Conservation (phyloP, 1,284 basidiomycete species). For the Rhodotorula sp. region DNA sequence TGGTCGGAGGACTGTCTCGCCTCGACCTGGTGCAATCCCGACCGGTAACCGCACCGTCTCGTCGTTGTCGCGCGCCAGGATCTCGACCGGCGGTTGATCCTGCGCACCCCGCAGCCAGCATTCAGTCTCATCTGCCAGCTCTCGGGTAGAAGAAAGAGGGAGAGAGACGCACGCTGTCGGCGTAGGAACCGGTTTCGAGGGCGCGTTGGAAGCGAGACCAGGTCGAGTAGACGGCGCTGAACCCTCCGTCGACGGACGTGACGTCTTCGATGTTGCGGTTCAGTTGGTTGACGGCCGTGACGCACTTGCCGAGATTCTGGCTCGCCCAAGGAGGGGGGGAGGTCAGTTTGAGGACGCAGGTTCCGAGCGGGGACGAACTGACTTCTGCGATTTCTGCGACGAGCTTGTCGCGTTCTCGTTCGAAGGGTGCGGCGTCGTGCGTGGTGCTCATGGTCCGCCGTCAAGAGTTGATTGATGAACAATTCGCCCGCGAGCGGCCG, state of each 20-base stretch:
- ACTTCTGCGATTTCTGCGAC: constrained; percentile 40
- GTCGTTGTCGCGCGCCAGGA: constrained; percentile 19
- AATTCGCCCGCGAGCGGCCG: not conserved
- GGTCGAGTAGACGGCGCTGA: constrained; percentile 31
- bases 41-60: constrained; percentile 15
- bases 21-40: constrained; percentile 27
- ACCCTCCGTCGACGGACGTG: constrained; percentile 24
- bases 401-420: constrained; percentile 33
- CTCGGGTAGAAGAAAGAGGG: too few species aligned
- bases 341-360: not conserved
- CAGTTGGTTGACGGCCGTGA: constrained; percentile 31
- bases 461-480: not conserved
- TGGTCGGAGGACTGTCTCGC: constrained; percentile 10
- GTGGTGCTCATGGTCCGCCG: constrained; percentile 3
- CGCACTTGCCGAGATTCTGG: constrained; percentile 34
- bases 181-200: constrained; percentile 17
- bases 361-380: not conserved
- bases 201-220: constrained; percentile 37
- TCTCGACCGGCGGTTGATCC: constrained; percentile 4
- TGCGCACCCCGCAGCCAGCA: not conserved
- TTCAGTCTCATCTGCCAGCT: not conserved
- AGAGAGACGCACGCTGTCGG: not conserved
- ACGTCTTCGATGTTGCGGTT: constrained; percentile 42
- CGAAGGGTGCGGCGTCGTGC: constrained; percentile 18
- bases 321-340: not conserved